Evolutionary conservation across 2,329 filamentous ascomycete species (phyloP).

Genomic region (Calycina marina): DNA sequence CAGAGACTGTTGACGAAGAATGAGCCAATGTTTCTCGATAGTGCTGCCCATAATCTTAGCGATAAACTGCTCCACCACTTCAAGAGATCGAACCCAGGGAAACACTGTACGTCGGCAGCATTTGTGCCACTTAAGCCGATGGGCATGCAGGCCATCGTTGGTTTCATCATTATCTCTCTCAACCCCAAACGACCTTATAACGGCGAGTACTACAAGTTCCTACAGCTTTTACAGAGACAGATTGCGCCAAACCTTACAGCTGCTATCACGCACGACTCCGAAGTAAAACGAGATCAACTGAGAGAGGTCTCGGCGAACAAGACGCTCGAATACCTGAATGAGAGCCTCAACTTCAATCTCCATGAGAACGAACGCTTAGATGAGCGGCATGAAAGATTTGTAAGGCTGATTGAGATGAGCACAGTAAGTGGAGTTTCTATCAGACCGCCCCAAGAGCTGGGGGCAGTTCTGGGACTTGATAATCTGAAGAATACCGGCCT

Average conservation of each 20-base stretch:
- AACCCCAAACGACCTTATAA: neutral
- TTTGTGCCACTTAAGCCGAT: neutral
- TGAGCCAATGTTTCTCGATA: neutral
- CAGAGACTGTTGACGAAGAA: too few relatives aligned
- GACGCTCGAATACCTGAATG: neutral
- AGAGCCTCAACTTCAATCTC: neutral
- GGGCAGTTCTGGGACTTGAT: too few relatives aligned
- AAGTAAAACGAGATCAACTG: neutral
- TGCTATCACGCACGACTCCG: neutral
- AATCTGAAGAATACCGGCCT: too few relatives aligned
- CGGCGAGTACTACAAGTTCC: neutral
- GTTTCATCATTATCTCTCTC: neutral
- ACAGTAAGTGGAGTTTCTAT: too few relatives aligned
- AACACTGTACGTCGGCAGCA: neutral
- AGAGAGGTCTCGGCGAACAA: neutral
- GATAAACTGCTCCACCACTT: neutral
- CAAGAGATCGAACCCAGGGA: neutral
- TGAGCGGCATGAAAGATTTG: neutral
- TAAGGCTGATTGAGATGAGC: neutral
- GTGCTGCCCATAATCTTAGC: neutral
- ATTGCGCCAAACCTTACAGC: neutral
- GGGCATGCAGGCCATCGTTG: neutral
- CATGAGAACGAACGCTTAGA: neutral
- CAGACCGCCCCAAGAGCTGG: too few relatives aligned
- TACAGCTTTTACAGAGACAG: neutral